Evolutionary conservation across 768 basidiomycete genomes (phyloP).

Genomic region (Psilocybe cubensis): DNA sequence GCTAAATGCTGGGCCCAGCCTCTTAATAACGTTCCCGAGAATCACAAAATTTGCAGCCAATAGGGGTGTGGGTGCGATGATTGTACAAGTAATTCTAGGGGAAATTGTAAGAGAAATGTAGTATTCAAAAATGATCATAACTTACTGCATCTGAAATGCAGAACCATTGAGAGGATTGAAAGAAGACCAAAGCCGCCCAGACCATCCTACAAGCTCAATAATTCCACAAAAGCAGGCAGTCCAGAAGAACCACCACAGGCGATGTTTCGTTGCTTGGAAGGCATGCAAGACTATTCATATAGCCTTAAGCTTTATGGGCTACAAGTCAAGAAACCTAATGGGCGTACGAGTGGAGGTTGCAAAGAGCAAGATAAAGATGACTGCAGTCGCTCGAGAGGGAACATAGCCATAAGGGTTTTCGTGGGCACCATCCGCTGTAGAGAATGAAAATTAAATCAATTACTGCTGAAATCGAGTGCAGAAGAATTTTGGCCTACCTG

Average conservation of each 20-base stretch:
- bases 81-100: constrained; percentile 43
- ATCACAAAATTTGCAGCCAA: constrained; percentile 62
- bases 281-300: neutral
- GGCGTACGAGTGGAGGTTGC: constrained; percentile 41
- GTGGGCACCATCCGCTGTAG: neutral
- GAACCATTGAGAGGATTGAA: constrained; percentile 20
- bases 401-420: constrained; percentile 27
- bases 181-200: constrained; percentile 55
- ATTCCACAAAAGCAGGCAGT: constrained; percentile 51
- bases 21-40: constrained; percentile 47
- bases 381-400: constrained; percentile 23
- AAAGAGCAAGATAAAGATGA: constrained; percentile 35
- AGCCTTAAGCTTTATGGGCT: neutral
- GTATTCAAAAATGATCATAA: neutral
- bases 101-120: neutral
- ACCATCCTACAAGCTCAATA: constrained; percentile 60
- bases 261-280: constrained; percentile 44
- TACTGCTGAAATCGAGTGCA: neutral
- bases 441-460: neutral
- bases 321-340: neutral
- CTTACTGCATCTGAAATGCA: constrained; percentile 47
- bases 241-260: constrained; percentile 56
- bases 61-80: constrained; percentile 59
- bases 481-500: neutral
- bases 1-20: constrained; percentile 52